Conservation (phyloP, 2,329 filamentous ascomycete species). For the Botrytis galanthina region DNA sequence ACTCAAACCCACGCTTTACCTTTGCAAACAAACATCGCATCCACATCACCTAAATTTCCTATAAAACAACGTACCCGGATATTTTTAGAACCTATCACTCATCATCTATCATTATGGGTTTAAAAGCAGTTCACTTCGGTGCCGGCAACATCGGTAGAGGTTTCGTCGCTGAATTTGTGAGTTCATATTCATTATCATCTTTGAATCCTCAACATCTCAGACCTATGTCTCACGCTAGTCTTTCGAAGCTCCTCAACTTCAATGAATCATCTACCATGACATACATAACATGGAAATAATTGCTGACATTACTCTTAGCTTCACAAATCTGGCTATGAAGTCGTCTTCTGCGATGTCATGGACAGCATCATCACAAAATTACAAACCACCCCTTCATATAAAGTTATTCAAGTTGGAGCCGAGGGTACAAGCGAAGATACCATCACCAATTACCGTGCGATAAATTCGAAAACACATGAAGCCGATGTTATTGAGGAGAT, state of each 20-base stretch:
- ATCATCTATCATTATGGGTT: conserved; percentile 36
- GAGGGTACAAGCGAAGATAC: conserved; percentile 77
- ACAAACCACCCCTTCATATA: conserved; percentile 74
- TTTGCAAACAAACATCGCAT: not conserved
- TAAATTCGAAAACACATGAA: conserved; percentile 90
- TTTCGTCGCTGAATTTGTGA: conserved; percentile 34
- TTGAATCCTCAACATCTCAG: not conserved
- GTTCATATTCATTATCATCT: not conserved
- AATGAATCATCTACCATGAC: not conserved
- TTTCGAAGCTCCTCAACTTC: not conserved
- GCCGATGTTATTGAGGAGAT: conserved; percentile 81
- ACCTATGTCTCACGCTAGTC: not conserved
- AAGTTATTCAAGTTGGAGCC: conserved; percentile 86
- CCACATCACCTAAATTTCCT: not conserved
- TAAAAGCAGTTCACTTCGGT: conserved; percentile 81
- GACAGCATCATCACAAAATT: conserved; percentile 77
- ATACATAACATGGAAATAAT: not conserved
- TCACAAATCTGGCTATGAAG: conserved; percentile 91
- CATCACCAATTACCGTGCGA: conserved; percentile 93
- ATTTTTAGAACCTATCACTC: not conserved
- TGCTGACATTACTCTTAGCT: conserved; percentile 20
- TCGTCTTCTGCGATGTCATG: conserved; percentile 94
- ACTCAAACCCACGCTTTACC: not conserved
- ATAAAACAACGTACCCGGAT: not conserved
- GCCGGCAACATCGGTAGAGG: conserved; percentile 73